phyloP scores from a whole-genome alignment of 768 basidiomycete species.

The Termitomyces sp. region DNA sequence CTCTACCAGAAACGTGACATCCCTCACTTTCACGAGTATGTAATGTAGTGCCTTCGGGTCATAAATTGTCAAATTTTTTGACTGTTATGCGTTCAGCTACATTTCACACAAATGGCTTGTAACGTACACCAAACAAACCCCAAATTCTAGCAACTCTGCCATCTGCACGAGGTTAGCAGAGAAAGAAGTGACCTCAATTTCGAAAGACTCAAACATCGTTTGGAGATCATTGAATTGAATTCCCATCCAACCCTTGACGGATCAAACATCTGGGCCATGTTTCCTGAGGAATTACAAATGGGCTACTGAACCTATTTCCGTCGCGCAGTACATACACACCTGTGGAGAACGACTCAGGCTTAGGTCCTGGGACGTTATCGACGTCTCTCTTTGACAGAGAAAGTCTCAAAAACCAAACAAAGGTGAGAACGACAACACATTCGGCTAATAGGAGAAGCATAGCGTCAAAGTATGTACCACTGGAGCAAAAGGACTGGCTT shows the following conservation, averaged over 20 bases:
- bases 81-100: constrained; percentile 8
- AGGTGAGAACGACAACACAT: not conserved
- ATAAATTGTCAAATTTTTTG: constrained; percentile 26
- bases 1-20: too few relatives aligned
- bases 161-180: not conserved
- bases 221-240: too few relatives aligned
- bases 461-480: not conserved
- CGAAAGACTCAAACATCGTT: constrained; percentile 4
- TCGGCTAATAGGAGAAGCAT: constrained; percentile 5
- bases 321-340: constrained; percentile 13
- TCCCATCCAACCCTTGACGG: not conserved
- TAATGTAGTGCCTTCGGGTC: constrained; percentile 32
- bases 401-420: constrained; percentile 9
- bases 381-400: constrained; percentile 15
- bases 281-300: constrained; percentile 6
- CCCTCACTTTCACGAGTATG: constrained; percentile 25
- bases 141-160: constrained; percentile 1
- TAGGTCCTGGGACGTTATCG: too few relatives aligned
- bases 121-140: not conserved
- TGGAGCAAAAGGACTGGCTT: not conserved
- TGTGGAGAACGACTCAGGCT: constrained; percentile 19
- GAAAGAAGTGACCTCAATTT: not conserved
- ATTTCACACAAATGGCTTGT: not conserved
- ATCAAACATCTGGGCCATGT: constrained; percentile 12
- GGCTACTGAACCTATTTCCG: too few relatives aligned